A percentile compares a stretch with the other conserved stretches of the same genome.
Evolutionary conservation across 192 early-diverging fungal species (phyloP).

Genomic region (Backusella macrospora): DNA sequence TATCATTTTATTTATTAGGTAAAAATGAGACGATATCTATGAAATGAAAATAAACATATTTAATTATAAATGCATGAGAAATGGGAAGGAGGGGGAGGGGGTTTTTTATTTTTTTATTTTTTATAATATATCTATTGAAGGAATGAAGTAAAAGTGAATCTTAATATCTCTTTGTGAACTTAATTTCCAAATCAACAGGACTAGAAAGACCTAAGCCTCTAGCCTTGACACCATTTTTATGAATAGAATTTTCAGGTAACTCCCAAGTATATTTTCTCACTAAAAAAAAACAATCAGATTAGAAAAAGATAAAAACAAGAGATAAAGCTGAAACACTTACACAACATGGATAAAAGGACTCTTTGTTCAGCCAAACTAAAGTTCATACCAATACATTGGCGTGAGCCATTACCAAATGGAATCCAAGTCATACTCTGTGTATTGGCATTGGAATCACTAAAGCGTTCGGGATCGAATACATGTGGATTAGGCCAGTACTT

Average conservation of each 20-base stretch:
- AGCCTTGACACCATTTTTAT: constrained; percentile 12
- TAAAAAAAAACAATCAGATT: not conserved
- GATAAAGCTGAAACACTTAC: constrained; percentile 24
- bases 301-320: not conserved
- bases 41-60: no score
- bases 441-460: constrained; percentile 25
- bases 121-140: no score
- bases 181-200: not conserved
- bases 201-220: constrained; percentile 17
- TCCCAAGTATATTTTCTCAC: constrained; percentile 31
- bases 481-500: constrained; percentile 45
- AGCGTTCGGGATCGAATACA: constrained; percentile 56
- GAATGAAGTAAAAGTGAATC: not conserved
- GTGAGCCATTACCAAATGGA: constrained; percentile 64
- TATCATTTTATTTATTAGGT: no score
- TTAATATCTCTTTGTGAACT: constrained; percentile 27
- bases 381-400: constrained; percentile 66
- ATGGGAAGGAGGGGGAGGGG: no score
- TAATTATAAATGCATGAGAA: no score
- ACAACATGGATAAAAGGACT: constrained; percentile 53
- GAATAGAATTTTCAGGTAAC: constrained; percentile 30
- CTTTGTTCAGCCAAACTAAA: constrained; percentile 63
- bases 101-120: no score
- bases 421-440: constrained; percentile 38
- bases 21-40: no score